phyloP scores from a whole-genome alignment of 768 basidiomycete genomes.

The Wakefieldia striispora region DNA sequence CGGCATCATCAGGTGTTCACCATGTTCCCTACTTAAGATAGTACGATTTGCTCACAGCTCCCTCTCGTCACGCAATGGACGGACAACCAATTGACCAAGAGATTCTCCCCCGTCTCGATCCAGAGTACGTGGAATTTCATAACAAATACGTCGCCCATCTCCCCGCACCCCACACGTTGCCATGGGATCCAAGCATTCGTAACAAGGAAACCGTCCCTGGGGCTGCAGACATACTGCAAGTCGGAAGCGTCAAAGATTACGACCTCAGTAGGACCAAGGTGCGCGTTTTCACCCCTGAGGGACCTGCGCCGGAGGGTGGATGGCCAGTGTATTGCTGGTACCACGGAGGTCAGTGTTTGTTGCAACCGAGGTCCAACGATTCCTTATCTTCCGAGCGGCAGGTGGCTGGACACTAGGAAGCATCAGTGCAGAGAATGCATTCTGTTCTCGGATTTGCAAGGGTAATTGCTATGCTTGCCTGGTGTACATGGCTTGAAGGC shows the following conservation, averaged over 20 bases:
- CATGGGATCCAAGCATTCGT: slow-evolving; percentile 62
- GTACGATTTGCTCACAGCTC: background rate
- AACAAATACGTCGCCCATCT: slow-evolving; percentile 46
- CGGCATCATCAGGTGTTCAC: background rate
- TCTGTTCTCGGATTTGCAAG: slow-evolving; percentile 39
- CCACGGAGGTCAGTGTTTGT: slow-evolving; percentile 56
- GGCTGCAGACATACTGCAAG: slow-evolving; percentile 51
- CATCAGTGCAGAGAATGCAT: slow-evolving; percentile 58
- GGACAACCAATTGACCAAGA: slow-evolving; percentile 60
- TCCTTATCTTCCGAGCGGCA: slow-evolving; percentile 20
- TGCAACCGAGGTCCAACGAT: background rate
- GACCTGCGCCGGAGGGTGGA: slow-evolving; percentile 47
- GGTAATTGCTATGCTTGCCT: slow-evolving; percentile 9
- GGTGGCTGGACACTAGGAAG: slow-evolving; percentile 79
- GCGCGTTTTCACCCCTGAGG: slow-evolving; percentile 60
- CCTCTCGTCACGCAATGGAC: slow-evolving; percentile 14
- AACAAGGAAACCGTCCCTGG: slow-evolving; percentile 53
- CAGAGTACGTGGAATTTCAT: slow-evolving; percentile 66
- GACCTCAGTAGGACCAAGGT: slow-evolving; percentile 51
- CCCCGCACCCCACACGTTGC: slow-evolving; percentile 51
- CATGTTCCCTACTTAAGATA: slow-evolving; percentile 12
- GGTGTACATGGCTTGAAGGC: background rate
- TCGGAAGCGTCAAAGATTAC: slow-evolving; percentile 55
- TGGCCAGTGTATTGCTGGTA: slow-evolving; percentile 77
- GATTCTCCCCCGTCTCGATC: slow-evolving; percentile 55